Base-by-base conservation (phyloP, 2,329 filamentous ascomycete genomes). In the Elsinoe necatrix region DNA sequence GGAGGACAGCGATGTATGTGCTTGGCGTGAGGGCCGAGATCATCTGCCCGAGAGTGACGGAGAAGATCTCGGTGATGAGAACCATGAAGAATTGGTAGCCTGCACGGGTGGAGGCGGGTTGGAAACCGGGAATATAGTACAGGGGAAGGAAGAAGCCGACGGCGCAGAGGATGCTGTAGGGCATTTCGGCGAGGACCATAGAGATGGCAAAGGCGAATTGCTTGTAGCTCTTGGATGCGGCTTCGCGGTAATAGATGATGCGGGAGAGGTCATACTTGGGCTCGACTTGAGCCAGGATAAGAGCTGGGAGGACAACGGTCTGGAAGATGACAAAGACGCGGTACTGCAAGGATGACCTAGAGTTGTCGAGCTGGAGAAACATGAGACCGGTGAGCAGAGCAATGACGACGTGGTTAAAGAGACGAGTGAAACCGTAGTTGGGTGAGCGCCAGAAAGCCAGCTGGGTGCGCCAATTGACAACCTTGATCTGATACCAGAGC, bases 311-410 rank as follows among this genome's bases (percentile, higher is more conserved):
- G 20, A 95, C 87, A 0, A 88, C 89, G 54, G 90, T 82, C 69
- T 95, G 89, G 80, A 95, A 95, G 69, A 93, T 87, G 70, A 92
- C 82, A 71, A 95, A 95, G 60, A 95, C 80, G 59, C 85, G 84
- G 75, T 93, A 87, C 70, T 95, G 90, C 3, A 95, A 78, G 1
- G 85, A 87, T 1, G 84, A 74, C 8, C 86, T 81, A 1, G 86
- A 89, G 65, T 90, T 73, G 66, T 92, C 84, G 7, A 95, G 80
- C 59, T 89, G 80, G 48, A 95, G 75, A 69, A 86, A 95, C 31
- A 85, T 85, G 11, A 95, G 77, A 63, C 90, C 90, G 0, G 86
- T 89, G 56, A 95, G 73, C 12, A 95, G 66, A 1, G 87, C 85
- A 61, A 95, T 87, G 59, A 83, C 80, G 59, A 92, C 75, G 68